Evolutionary conservation across 305 asterid species (phyloP).

Genomic region (Fraxinus albicans): DNA sequence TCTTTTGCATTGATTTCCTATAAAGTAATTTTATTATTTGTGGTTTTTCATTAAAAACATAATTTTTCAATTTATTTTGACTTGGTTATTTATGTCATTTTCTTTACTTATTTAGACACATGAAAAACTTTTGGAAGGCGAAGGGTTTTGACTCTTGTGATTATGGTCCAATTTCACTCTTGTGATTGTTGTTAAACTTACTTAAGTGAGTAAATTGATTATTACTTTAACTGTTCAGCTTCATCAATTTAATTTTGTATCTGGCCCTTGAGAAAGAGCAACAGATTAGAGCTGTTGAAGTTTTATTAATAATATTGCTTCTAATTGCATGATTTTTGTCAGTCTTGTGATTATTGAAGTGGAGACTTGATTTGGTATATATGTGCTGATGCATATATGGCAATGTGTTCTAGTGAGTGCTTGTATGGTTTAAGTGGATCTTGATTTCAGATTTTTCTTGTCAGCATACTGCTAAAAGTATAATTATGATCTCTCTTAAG

Average conservation of each 20-base stretch:
- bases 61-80: background rate
- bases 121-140: slow-evolving; percentile 61
- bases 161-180: slow-evolving; percentile 71
- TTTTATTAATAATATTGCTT: too few relatives aligned
- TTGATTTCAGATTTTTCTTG: too few relatives aligned
- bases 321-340: too few relatives aligned
- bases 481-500: too few relatives aligned
- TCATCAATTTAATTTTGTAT: background rate
- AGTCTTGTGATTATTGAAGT: background rate
- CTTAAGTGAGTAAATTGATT: too few relatives aligned
- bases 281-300: background rate
- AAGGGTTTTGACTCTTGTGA: slow-evolving; percentile 54
- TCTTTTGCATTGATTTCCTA: background rate
- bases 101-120: slow-evolving; percentile 41
- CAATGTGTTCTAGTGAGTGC: background rate
- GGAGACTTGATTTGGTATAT: background rate
- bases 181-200: slow-evolving; percentile 60
- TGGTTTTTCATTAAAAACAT: background rate
- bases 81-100: background rate
- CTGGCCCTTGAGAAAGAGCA: background rate
- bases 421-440: background rate
- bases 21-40: background rate
- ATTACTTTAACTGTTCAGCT: slow-evolving; percentile 4
- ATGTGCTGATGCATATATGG: slow-evolving; percentile 22
- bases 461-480: too few relatives aligned